Evolutionary conservation across 78 protist genomes (phyloP).

Genomic region (Dictyostelium intermedium): DNA sequence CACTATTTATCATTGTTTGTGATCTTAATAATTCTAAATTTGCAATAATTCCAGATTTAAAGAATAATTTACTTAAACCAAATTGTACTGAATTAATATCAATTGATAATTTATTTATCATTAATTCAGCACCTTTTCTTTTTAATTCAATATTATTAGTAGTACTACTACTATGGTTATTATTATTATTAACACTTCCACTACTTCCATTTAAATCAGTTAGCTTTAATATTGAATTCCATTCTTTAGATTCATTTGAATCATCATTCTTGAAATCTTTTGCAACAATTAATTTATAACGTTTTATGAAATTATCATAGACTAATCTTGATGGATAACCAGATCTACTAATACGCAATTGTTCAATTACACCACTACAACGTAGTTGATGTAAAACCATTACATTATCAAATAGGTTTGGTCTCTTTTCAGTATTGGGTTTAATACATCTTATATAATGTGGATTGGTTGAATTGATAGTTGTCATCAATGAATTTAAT

Average conservation of each 20-base stretch:
- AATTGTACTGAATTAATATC: slow-evolving; percentile 6
- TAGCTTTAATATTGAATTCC: neutral
- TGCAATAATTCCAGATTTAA: slow-evolving; percentile 76
- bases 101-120: neutral
- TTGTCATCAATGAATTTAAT: slow-evolving; percentile 73
- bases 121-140: slow-evolving; percentile 37
- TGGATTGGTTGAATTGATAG: slow-evolving; percentile 87
- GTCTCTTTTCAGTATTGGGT: slow-evolving; percentile 88
- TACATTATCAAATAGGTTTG: slow-evolving; percentile 31
- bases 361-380: slow-evolving; percentile 83
- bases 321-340: slow-evolving; percentile 74
- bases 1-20: slow-evolving; percentile 14
- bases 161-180: too few species aligned
- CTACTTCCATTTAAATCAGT: neutral
- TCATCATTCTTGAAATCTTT: neutral
- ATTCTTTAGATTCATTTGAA: neutral
- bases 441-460: slow-evolving; percentile 94
- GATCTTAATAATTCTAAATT: slow-evolving; percentile 47
- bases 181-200: neutral
- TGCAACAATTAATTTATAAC: slow-evolving; percentile 36
- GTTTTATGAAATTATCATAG: slow-evolving; percentile 52
- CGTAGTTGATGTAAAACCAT: slow-evolving; percentile 78
- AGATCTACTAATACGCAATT: slow-evolving; percentile 68
- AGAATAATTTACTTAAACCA: slow-evolving; percentile 73
- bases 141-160: neutral